phyloP scores from a whole-genome alignment of 768 basidiomycete species.

The Neoboletus magnificus region DNA sequence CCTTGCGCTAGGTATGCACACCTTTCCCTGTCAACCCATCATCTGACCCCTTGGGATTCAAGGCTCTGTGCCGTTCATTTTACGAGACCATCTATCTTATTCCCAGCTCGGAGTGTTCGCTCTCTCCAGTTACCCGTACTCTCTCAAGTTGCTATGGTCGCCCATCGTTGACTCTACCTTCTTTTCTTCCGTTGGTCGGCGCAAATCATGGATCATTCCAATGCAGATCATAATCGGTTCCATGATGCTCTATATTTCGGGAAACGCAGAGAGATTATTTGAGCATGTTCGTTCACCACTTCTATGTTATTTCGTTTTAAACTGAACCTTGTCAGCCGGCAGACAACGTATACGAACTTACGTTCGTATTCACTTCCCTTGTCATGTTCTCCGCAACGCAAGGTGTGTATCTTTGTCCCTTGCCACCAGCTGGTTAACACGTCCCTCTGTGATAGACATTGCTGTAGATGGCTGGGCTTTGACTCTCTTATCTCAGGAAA shows the following conservation, averaged over 20 bases:
- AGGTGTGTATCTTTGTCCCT: constrained; percentile 47
- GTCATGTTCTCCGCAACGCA: constrained; percentile 97
- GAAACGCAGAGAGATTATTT: constrained; percentile 71
- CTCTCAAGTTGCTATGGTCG: constrained; percentile 95
- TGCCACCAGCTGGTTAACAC: constrained; percentile 12
- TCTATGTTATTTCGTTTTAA: constrained; percentile 1
- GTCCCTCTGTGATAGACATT: constrained; percentile 59
- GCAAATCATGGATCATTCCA: constrained; percentile 99
- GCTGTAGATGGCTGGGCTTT: constrained; percentile 94
- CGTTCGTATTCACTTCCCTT: constrained; percentile 80
- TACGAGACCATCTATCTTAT: constrained; percentile 93
- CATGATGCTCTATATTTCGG: constrained; percentile 75
- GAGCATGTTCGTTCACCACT: constrained; percentile 54
- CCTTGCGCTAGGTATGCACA: constrained; percentile 72
- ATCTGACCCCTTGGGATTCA: constrained; percentile 5
- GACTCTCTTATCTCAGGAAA: constrained; percentile 86
- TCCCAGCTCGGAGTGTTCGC: constrained; percentile 95
- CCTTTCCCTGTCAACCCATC: neutral
- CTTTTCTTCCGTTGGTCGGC: constrained; percentile 76
- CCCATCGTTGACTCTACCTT: constrained; percentile 95
- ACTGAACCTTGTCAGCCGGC: constrained; percentile 56
- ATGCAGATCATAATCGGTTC: constrained; percentile 90
- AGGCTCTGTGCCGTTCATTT: constrained; percentile 96
- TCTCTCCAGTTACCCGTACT: constrained; percentile 91
- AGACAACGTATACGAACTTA: constrained; percentile 73